These are phyloP conservation scores for Lasiodiplodia gonubiensis DNA, from an alignment of 2,329 filamentous ascomycete species.

Conservation along the genomic window DNA sequence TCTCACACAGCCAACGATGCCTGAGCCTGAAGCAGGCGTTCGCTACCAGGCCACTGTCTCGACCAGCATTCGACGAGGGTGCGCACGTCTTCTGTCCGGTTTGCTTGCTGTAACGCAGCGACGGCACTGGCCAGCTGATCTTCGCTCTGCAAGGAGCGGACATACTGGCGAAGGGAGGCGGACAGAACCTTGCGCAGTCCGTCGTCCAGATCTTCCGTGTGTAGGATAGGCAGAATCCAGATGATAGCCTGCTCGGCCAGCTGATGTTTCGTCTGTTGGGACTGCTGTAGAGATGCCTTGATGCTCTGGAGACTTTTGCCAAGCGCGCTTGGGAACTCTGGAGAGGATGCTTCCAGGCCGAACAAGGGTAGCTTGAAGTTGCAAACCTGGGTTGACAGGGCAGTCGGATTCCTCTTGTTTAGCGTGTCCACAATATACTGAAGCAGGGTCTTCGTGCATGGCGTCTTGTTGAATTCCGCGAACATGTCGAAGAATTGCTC, in stretches of 20 bases:
- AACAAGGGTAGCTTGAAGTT: conserved; percentile 73
- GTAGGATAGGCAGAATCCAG: conserved; percentile 56
- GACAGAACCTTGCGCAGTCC: conserved; percentile 60
- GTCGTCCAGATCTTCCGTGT: conserved; percentile 56
- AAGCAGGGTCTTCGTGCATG: conserved; percentile 69
- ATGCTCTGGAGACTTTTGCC: conserved; percentile 68
- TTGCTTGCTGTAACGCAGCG: conserved; percentile 6
- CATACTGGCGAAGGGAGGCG: conserved; percentile 47
- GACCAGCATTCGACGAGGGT: conserved; percentile 36
- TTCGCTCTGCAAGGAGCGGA: conserved; percentile 32
- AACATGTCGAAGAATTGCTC: conserved; percentile 84
- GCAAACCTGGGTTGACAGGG: conserved; percentile 66
- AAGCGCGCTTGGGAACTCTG: conserved; percentile 75
- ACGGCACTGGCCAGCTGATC: conserved; percentile 16
- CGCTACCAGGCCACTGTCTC: conserved; percentile 27
- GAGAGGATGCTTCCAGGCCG: conserved; percentile 66
- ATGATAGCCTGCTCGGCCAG: conserved; percentile 56
- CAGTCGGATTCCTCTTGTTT: conserved; percentile 61
- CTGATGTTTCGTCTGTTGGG: conserved; percentile 41
- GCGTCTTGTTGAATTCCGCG: conserved; percentile 68
- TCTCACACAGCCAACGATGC: conserved; percentile 13
- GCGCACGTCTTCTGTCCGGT: conserved; percentile 36
- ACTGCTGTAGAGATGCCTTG: conserved; percentile 54
- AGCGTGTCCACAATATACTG: conserved; percentile 75
- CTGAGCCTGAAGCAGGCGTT: conserved; percentile 19